Percentiles rank a stretch among this genome's conserved stretches.
These are phyloP conservation scores for Cyclotella atomus DNA, from an alignment of 108 stramenopile genomes.

Conservation along the genomic window DNA sequence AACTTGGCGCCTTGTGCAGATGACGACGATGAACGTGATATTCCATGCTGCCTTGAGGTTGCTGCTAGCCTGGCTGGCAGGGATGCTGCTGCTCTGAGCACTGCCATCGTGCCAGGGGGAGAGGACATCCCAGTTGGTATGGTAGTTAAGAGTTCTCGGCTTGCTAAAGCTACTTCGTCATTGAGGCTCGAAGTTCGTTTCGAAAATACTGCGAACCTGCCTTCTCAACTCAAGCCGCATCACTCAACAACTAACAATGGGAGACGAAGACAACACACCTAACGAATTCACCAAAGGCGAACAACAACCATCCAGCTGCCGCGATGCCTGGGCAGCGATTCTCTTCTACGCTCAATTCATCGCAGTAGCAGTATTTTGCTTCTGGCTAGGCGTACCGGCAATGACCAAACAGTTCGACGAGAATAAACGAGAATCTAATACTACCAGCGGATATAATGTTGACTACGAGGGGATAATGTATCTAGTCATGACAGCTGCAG, in stretches of 20 bases:
- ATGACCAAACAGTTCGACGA: slow-evolving; percentile 17
- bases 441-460: slow-evolving; percentile 7
- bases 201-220: no score
- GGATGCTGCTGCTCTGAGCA: no score
- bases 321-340: slow-evolving; percentile 59
- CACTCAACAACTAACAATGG: no score
- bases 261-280: slow-evolving; percentile 8
- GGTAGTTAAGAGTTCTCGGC: no score
- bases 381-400: slow-evolving; percentile 20
- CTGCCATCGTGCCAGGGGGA: no score
- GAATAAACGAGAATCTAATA: background rate
- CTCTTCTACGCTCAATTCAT: slow-evolving; percentile 66
- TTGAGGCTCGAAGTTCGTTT: no score
- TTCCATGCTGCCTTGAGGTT: no score
- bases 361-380: slow-evolving; percentile 42
- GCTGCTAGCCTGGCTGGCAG: no score
- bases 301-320: slow-evolving; percentile 36
- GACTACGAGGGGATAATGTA: slow-evolving; percentile 36
- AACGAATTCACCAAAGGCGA: slow-evolving; percentile 31
- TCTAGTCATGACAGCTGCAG: slow-evolving; percentile 29
- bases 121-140: no score
- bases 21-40: background rate
- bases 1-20: slow-evolving; percentile 10
- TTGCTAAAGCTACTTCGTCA: no score
- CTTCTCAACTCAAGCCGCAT: no score